Evolutionary conservation across 768 basidiomycete genomes (phyloP), one percentile per base, ranked within the genome.

Genomic region (Suillus weaverae): DNA sequence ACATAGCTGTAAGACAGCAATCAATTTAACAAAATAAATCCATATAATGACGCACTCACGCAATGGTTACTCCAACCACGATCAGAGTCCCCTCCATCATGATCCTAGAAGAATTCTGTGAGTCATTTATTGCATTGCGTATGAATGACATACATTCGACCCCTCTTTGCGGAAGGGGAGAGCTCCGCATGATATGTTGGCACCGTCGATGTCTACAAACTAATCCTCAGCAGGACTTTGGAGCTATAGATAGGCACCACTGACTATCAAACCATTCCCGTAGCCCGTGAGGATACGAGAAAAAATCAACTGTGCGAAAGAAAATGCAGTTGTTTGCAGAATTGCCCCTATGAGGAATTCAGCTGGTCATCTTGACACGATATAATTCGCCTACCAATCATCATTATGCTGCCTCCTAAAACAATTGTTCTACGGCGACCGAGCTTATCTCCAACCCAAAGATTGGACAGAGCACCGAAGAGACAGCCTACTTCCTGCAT

Each of bases 141-240:
- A 39, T 57, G 18, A 18, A 39, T 39, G 20, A 30, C 38, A 9
- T 20, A 26, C 62, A 81, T 72, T 60, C 78, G 75, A 44, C 83
- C 83, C 44, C 83, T 70, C 32, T 75, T 74, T 38, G 80, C 75
- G 0, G 81, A 75, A 26, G 78, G 73, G 0, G 82, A 79, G 64
- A 80, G 81, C 70, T 84, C 82, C 0, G 80, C 78, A 66, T 81
- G 81, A 67, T 81, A 84, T 7, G 78, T 72, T 1, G 83, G 82
- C 0, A 80, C 76, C 3, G 80, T 81, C 5, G 81, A 81, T 3
- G 82, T 82, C 74, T 81, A 64, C 35, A 30, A 32, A 10, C 18
- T 32, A 4, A 2, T 50, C n/a, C n/a, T 41, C 60, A 62, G 53
- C 11, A 33, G 5, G 6, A 62, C 18, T 39, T 36, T 9, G 22